A percentile compares a stretch with the other conserved stretches of the same genome.
These are phyloP conservation scores for Nicotiana tabacum DNA, from an alignment of 257 asterid species.

Conservation along the genomic window DNA sequence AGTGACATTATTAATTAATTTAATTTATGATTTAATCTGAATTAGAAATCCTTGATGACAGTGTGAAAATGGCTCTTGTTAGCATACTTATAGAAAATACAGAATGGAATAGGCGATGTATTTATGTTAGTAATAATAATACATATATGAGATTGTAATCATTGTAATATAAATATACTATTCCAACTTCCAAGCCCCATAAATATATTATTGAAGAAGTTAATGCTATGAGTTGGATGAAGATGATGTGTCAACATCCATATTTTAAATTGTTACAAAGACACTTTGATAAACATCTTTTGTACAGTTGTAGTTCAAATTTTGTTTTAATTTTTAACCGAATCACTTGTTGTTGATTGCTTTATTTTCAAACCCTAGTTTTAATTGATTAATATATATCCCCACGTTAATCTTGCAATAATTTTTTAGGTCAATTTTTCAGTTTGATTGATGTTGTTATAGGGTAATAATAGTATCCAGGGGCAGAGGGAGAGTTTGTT, in stretches of 20 bases:
- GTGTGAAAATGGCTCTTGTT: neutral
- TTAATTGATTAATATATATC: neutral
- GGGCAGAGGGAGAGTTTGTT: too few relatives aligned
- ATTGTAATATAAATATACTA: constrained; percentile 22
- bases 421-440: neutral
- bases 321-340: neutral
- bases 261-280: neutral
- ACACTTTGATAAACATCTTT: neutral
- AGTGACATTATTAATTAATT: neutral
- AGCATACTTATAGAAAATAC: constrained; percentile 4
- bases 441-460: neutral
- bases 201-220: neutral
- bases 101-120: constrained; percentile 4
- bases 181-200: neutral
- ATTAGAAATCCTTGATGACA: constrained; percentile 2
- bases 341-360: neutral
- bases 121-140: constrained; percentile 6
- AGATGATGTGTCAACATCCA: constrained; percentile 45
- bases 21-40: neutral
- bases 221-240: constrained; percentile 35
- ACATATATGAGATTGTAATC: constrained; percentile 12
- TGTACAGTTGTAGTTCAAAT: constrained; percentile 3
- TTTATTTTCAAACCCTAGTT: neutral
- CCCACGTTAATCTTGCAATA: constrained; percentile 1
- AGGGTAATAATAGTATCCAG: neutral